phyloP scores from a whole-genome alignment of 176 grass and related monocot genomes.

The Lolium perenne region DNA sequence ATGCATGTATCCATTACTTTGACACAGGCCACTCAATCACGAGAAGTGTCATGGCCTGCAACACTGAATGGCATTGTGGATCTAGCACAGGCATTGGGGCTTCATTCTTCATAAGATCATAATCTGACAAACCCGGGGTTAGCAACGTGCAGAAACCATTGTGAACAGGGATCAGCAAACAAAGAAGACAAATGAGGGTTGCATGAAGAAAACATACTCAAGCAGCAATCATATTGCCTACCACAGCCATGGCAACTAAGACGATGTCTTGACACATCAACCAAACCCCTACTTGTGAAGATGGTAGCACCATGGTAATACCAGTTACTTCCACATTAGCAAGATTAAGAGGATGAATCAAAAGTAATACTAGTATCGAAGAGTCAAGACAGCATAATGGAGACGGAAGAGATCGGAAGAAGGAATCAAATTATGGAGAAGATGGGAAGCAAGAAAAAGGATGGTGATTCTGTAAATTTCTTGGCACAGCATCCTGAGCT shows the following conservation, averaged over 20 bases:
- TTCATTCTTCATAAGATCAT: slow-evolving; percentile 46
- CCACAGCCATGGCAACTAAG: no score
- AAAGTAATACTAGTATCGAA: background rate
- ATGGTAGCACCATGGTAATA: background rate
- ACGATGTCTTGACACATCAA: slow-evolving; percentile 49
- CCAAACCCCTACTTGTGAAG: slow-evolving; percentile 28
- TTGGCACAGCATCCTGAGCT: no score
- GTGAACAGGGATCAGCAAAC: background rate
- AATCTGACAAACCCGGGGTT: slow-evolving; percentile 59
- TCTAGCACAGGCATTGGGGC: slow-evolving; percentile 69
- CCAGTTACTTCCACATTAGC: background rate
- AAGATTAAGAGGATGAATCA: background rate
- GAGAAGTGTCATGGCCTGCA: slow-evolving; percentile 49
- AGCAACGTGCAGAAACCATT: slow-evolving; percentile 46
- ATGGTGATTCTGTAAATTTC: no score
- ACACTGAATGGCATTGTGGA: slow-evolving; percentile 64
- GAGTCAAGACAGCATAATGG: no score
- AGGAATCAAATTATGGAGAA: no score
- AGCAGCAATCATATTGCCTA: no score
- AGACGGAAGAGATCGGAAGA: no score
- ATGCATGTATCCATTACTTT: slow-evolving; percentile 53
- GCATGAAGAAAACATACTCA: no score
- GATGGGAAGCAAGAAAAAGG: no score
- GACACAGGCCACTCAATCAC: slow-evolving; percentile 58
- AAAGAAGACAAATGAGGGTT: no score